Percentiles rank a stretch among this genome's conserved stretches.
These are phyloP conservation scores for Tephrocybe sp. DNA, from an alignment of 768 basidiomycete species.

Conservation along the genomic window DNA sequence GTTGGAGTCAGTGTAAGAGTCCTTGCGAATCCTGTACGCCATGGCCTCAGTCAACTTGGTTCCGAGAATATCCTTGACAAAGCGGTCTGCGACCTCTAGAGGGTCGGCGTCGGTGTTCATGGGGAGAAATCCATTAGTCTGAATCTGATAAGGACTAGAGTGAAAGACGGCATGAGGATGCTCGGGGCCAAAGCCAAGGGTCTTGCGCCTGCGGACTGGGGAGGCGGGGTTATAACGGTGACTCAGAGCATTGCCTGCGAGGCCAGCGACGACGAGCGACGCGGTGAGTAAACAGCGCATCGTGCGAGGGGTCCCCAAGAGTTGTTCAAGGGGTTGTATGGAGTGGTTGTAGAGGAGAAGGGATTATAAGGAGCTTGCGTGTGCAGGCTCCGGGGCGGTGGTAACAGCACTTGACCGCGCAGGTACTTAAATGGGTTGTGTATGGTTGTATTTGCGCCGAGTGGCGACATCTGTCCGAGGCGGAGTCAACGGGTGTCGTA, in stretches of 20 bases:
- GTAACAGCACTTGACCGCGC: conserved; percentile 2
- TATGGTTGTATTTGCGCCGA: conserved; percentile 19
- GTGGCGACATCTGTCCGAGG: no score
- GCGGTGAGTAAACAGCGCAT: conserved; percentile 72
- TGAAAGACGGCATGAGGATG: conserved; percentile 72
- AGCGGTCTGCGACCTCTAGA: conserved; percentile 59
- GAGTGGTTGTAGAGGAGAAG: conserved; percentile 6
- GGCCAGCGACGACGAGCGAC: conserved; percentile 58
- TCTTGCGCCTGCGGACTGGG: conserved; percentile 62
- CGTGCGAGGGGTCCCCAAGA: conserved; percentile 1
- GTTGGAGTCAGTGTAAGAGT: conserved; percentile 84
- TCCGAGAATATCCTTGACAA: conserved; percentile 51
- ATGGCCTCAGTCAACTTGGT: conserved; percentile 36
- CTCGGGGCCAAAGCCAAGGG: conserved; percentile 84
- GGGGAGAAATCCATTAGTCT: conserved; percentile 41
- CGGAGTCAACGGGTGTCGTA: neutral
- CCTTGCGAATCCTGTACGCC: conserved; percentile 65
- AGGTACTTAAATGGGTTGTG: conserved; percentile 16
- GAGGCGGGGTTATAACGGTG: conserved; percentile 34
- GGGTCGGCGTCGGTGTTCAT: conserved; percentile 45
- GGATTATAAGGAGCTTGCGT: conserved; percentile 20
- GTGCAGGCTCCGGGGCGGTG: conserved; percentile 15
- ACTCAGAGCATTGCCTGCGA: conserved; percentile 56
- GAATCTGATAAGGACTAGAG: conserved; percentile 47
- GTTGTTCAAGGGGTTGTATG: conserved; percentile 1